Conservation (phyloP, 192 early-diverging fungal species). For the Mortierella hygrophila region DNA sequence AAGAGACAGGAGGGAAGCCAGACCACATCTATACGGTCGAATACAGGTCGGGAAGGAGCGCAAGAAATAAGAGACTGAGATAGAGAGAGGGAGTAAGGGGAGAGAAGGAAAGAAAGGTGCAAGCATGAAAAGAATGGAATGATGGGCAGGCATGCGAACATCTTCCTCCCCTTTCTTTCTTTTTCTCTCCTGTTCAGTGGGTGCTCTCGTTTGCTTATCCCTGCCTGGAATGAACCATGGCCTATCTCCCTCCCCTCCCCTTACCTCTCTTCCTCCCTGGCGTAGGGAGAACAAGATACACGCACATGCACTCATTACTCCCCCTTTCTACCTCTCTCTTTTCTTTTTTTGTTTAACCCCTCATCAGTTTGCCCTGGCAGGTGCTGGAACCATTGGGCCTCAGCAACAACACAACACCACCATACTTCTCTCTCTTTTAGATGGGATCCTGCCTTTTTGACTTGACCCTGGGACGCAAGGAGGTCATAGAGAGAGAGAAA, state of each 20-base stretch:
- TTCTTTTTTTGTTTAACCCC: not conserved
- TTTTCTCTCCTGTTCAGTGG: not conserved
- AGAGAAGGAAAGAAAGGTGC: not conserved
- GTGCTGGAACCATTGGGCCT: not conserved
- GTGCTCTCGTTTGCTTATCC: not conserved
- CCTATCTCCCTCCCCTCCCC: not conserved
- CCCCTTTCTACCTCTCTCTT: not conserved
- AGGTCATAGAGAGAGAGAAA: not conserved
- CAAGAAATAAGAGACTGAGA: not conserved
- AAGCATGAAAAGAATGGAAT: not conserved
- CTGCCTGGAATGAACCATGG: slow-evolving; percentile 15
- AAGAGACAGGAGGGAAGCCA: too few species aligned
- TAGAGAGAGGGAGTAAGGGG: not conserved
- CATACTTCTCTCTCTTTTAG: not conserved
- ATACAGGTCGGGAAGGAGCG: not conserved
- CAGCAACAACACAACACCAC: not conserved
- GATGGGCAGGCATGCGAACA: not conserved
- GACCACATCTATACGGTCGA: too few species aligned
- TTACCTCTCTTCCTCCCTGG: not conserved
- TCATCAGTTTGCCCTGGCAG: not conserved
- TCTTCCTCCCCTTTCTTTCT: not conserved
- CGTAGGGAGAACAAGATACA: not conserved
- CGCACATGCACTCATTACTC: not conserved
- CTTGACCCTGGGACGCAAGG: slow-evolving; percentile 1
- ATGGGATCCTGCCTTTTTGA: not conserved